A percentile compares a stretch with the other conserved stretches of the same genome.
Conservation (phyloP, 1,284 basidiomycete genomes). For the Microbotryum scabiosae region DNA sequence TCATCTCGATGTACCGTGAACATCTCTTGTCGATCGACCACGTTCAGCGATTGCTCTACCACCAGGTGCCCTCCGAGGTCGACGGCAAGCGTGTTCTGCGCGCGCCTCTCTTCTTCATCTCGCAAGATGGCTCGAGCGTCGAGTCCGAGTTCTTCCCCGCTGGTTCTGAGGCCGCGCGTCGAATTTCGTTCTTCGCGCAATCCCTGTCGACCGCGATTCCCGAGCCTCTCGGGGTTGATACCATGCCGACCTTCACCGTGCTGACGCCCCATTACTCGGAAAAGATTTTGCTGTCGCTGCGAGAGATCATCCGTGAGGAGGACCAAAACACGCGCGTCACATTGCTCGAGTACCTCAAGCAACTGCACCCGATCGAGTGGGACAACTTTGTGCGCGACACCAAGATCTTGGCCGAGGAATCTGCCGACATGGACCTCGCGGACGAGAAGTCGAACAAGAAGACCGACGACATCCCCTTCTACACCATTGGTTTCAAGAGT, state of each 20-base stretch:
- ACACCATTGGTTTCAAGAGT: slow-evolving; percentile 98
- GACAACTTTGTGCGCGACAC: slow-evolving; percentile 99
- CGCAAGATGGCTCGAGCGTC: slow-evolving; percentile 70
- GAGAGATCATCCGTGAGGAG: slow-evolving; percentile 94
- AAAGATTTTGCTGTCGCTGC: slow-evolving; percentile 84
- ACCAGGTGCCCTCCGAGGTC: slow-evolving; percentile 75
- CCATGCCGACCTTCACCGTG: slow-evolving; percentile 96
- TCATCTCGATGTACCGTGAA: slow-evolving; percentile 99
- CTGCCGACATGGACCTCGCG: slow-evolving; percentile 57
- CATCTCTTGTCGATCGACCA: slow-evolving; percentile 92
- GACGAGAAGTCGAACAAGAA: slow-evolving; percentile 77
- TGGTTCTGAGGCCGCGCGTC: slow-evolving; percentile 83
- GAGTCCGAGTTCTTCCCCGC: slow-evolving; percentile 88
- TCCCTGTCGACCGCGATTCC: slow-evolving; percentile 83
- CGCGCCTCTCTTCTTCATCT: slow-evolving; percentile 90
- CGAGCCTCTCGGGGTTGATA: slow-evolving; percentile 80
- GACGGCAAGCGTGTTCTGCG: slow-evolving; percentile 78
- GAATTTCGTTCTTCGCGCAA: slow-evolving; percentile 94
- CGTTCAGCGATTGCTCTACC: slow-evolving; percentile 87
- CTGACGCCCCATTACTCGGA: slow-evolving; percentile 92
- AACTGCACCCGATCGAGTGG: slow-evolving; percentile 96
- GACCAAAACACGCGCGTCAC: slow-evolving; percentile 92
- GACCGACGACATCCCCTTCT: slow-evolving; percentile 89
- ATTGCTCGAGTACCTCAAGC: slow-evolving; percentile 91
- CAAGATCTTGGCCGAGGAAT: slow-evolving; percentile 96